phyloP scores from a whole-genome alignment of 2,329 filamentous ascomycete species.

The Alternaria viburni region DNA sequence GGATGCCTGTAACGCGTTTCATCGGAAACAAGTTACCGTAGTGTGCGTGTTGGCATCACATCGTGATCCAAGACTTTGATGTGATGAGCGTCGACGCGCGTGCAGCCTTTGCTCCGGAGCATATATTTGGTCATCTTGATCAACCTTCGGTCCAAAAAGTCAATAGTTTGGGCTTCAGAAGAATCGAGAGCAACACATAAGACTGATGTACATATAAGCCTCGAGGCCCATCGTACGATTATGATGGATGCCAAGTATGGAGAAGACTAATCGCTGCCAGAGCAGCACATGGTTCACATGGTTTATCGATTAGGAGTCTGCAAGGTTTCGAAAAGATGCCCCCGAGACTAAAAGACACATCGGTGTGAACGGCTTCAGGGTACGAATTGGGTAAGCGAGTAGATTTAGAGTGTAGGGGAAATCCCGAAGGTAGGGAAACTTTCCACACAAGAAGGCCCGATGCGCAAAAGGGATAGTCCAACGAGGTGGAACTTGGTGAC shows the following conservation, averaged over 20 bases:
- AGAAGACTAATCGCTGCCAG: neutral
- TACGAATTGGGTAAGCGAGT: constrained; percentile 10
- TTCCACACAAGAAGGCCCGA: constrained; percentile 11
- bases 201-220: neutral
- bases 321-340: constrained; percentile 5
- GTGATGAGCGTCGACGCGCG: neutral
- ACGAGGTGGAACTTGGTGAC: constrained; percentile 3
- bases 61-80: neutral
- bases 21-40: constrained; percentile 2
- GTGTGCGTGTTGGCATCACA: neutral
- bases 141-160: neutral
- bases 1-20: constrained; percentile 5
- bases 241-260: neutral
- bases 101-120: neutral
- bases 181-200: neutral
- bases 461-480: neutral
- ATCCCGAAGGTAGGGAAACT: constrained; percentile 3
- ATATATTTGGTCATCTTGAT: neutral
- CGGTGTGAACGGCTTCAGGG: constrained; percentile 7
- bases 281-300: constrained; percentile 5
- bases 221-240: neutral
- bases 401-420: neutral
- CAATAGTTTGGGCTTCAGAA: neutral
- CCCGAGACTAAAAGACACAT: neutral
- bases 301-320: constrained; percentile 4